Conservation (phyloP, 495 filamentous ascomycete species). For the Saxophila tyrrhenica region DNA sequence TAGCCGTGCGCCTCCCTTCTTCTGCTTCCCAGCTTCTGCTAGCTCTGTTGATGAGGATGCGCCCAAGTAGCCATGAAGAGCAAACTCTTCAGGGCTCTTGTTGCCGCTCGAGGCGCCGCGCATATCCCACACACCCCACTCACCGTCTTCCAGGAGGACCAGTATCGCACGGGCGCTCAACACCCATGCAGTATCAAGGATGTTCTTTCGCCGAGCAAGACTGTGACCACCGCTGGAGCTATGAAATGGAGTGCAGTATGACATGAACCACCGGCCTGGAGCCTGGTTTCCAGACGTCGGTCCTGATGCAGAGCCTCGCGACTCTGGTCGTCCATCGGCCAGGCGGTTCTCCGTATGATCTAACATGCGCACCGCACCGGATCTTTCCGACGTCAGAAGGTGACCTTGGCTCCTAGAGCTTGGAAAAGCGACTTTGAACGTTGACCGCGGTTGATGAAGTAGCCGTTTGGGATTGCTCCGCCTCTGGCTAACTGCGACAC, state of each 20-base stretch:
- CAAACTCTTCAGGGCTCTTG: slow-evolving; percentile 54
- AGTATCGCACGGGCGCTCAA: slow-evolving; percentile 67
- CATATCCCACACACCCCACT: slow-evolving; percentile 92
- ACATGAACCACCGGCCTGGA: slow-evolving; percentile 21
- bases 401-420: slow-evolving; percentile 47
- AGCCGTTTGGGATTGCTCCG: not conserved
- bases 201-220: slow-evolving; percentile 47
- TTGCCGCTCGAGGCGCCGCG: slow-evolving; percentile 52
- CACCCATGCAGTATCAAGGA: slow-evolving; percentile 77
- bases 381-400: slow-evolving; percentile 55
- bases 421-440: slow-evolving; percentile 62
- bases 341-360: slow-evolving; percentile 25
- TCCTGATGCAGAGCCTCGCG: not conserved
- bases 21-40: slow-evolving; percentile 8
- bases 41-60: slow-evolving; percentile 32
- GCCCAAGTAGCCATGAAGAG: slow-evolving; percentile 51
- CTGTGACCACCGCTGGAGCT: not conserved
- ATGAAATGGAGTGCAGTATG: slow-evolving; percentile 17
- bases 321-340: not conserved
- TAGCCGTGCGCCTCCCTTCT: slow-evolving; percentile 38
- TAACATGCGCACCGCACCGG: slow-evolving; percentile 59
- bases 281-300: not conserved
- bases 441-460: slow-evolving; percentile 32
- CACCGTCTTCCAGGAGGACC: slow-evolving; percentile 66
- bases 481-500: not conserved